Percentiles rank a stretch among this genome's conserved stretches.
phyloP scores from a whole-genome alignment of 306 rosid genomes.

The Trifolium subterraneum region DNA sequence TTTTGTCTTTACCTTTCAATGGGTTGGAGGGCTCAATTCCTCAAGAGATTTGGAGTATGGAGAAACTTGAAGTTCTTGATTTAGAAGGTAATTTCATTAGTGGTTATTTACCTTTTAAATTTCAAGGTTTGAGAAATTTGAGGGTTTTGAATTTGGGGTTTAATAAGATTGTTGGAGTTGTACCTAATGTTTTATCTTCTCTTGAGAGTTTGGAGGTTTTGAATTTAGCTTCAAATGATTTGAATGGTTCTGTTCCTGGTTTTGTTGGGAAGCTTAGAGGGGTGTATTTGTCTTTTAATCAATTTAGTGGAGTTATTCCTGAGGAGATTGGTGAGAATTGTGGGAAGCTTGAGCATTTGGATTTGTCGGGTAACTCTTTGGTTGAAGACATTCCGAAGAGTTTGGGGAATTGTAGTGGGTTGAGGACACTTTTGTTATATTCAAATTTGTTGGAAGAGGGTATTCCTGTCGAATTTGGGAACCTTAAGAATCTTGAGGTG shows the following conservation, averaged over 20 bases:
- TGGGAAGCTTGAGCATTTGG: conserved; percentile 82
- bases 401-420: conserved; percentile 73
- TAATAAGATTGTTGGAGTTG: conserved; percentile 66
- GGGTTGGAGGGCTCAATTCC: conserved; percentile 72
- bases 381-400: conserved; percentile 58
- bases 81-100: conserved; percentile 71
- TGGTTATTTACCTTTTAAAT: conserved; percentile 56
- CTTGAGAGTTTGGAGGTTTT: conserved; percentile 61
- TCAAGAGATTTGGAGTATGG: conserved; percentile 63
- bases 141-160: conserved; percentile 79
- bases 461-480: conserved; percentile 72
- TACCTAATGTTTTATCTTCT: conserved; percentile 57
- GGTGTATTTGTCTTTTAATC: conserved; percentile 69
- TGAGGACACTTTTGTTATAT: conserved; percentile 68
- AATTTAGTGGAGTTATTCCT: conserved; percentile 63
- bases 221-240: conserved; percentile 70
- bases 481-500: conserved; percentile 63
- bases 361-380: conserved; percentile 77
- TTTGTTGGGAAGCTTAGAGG: conserved; percentile 67
- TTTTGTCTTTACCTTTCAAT: conserved; percentile 75
- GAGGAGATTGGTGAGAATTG: conserved; percentile 71
- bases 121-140: conserved; percentile 52
- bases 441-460: conserved; percentile 72
- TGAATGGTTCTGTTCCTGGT: conserved; percentile 76
- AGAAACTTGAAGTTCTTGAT: conserved; percentile 83